A percentile compares a stretch with the other conserved stretches of the same genome.
Conservation (phyloP, 352 stramenopile species). For the Pythium brassicae region DNA sequence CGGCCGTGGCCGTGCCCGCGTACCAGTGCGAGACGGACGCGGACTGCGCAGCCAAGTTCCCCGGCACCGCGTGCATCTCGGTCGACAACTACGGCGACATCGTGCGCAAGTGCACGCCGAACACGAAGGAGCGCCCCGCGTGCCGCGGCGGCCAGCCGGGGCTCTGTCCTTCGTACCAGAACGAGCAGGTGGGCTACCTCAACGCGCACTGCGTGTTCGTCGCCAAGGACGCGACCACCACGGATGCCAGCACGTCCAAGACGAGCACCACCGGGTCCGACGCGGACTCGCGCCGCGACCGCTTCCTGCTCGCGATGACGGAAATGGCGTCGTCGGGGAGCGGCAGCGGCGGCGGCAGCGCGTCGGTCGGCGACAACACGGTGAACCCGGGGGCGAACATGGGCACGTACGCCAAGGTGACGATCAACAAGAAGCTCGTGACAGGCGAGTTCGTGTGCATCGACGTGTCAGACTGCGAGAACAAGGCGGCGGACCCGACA, state of each 20-base stretch:
- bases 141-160: conserved; percentile 66
- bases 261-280: conserved; percentile 7
- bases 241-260: not conserved
- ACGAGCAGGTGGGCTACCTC: conserved; percentile 58
- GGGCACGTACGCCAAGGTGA: conserved; percentile 43
- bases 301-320: conserved; percentile 10
- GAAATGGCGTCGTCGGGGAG: conserved; percentile 10
- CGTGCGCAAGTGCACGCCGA: conserved; percentile 79
- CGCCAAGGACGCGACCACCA: conserved; percentile 33
- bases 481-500: conserved; percentile 5
- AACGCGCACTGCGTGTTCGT: conserved; percentile 85
- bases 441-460: conserved; percentile 37
- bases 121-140: conserved; percentile 67
- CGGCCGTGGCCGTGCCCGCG: conserved; percentile 9
- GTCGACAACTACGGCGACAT: conserved; percentile 74
- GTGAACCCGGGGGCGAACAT: conserved; percentile 20
- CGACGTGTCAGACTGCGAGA: conserved; percentile 38
- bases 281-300: not conserved
- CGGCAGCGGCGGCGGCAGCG: conserved; percentile 2
- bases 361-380: conserved; percentile 8
- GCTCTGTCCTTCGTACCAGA: conserved; percentile 79
- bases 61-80: conserved; percentile 68
- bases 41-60: conserved; percentile 65
- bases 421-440: conserved; percentile 45
- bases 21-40: conserved; percentile 67